Base-by-base conservation (phyloP, 352 stramenopile genomes). In the Phytophthora macrochlamydospora region DNA sequence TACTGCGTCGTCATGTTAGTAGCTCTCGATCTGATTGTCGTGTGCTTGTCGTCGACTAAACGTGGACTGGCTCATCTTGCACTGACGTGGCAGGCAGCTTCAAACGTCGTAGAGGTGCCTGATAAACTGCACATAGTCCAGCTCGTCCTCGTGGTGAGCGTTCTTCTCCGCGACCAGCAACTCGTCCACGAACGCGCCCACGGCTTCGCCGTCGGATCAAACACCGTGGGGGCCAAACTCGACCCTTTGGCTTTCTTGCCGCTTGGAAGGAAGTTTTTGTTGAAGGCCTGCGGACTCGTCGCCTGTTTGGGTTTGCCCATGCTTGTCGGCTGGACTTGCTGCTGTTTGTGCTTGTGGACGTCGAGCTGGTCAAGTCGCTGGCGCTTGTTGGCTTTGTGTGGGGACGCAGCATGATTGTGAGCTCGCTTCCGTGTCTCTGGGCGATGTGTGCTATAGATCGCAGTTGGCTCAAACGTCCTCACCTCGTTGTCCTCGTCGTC, bases 81-180 rank as follows among this genome's bases (percentile, higher is more conserved):
- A 53, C 38, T 48, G 24, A 33, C 28, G 44, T 42, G 32, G 29
- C 35, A 56, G n/a, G 35, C 32, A 57, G 35, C 49, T 18, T 67
- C 56, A 73, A 51, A 76, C 67, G 38, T 73, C 69, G 29, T 73
- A 76, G 43, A 73, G 69, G 7, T 58, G 33, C 29, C 69, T 56
- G 8, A 73, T 53, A 31, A 76, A 76, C 38, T 56, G 69, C 56
- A 69, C 63, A 30, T 76, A 73, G 55, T 76, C 64, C n/a, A 66
- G 59, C 35, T 76, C 69, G 33, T 76, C 69, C 53, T 73, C 55
- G 46, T 72, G 62, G 12, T 58, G 59, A 32, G 69, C 69, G 3
- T 59, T 67, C 60, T 58, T 67, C 51, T 76, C 59, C 33, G 69
- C 69, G 7, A 73, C 44, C 18, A 72, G 51, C 28, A 76, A 32